phyloP scores from a whole-genome alignment of 495 filamentous ascomycete species.

The Hypoxylon lenormandii region DNA sequence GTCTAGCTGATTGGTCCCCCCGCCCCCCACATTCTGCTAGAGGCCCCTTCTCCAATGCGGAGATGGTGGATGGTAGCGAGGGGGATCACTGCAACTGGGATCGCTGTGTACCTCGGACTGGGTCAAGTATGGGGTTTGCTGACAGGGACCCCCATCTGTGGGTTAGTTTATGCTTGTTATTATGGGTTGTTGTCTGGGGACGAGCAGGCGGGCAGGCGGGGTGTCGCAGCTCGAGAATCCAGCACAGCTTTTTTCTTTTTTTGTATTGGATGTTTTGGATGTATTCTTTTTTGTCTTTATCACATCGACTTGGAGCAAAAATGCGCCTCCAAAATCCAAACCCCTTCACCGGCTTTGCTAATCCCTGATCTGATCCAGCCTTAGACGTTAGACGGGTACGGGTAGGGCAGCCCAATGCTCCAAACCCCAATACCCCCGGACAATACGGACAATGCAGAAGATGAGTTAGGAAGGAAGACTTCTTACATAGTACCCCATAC shows the following conservation, averaged over 20 bases:
- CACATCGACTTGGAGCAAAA: too few relatives aligned
- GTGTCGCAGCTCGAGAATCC: background rate
- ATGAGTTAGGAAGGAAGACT: constrained; percentile 15
- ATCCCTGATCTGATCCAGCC: constrained; percentile 3
- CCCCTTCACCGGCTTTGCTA: constrained; percentile 23
- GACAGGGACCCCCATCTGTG: constrained; percentile 22
- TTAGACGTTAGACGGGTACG: constrained; percentile 1
- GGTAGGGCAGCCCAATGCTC: too few relatives aligned
- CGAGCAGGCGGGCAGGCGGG: constrained; percentile 11
- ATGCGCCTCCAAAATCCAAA: constrained; percentile 14
- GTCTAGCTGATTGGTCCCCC: constrained; percentile 42
- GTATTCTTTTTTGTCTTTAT: too few relatives aligned
- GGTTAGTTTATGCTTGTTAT: constrained; percentile 34
- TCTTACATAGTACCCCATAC: too few relatives aligned
- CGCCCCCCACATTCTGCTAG: constrained; percentile 48
- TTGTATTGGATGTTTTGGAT: too few relatives aligned
- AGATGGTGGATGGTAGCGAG: constrained; percentile 46
- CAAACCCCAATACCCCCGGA: background rate
- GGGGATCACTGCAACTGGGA: constrained; percentile 6
- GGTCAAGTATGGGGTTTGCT: constrained; percentile 44
- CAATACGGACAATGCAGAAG: background rate
- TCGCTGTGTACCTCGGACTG: background rate
- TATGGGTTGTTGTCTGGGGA: constrained; percentile 35
- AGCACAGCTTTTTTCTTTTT: too few relatives aligned
- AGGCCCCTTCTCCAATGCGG: constrained; percentile 51